Conservation (phyloP, 78 protist species). For the Parvularia atlantis region DNA sequence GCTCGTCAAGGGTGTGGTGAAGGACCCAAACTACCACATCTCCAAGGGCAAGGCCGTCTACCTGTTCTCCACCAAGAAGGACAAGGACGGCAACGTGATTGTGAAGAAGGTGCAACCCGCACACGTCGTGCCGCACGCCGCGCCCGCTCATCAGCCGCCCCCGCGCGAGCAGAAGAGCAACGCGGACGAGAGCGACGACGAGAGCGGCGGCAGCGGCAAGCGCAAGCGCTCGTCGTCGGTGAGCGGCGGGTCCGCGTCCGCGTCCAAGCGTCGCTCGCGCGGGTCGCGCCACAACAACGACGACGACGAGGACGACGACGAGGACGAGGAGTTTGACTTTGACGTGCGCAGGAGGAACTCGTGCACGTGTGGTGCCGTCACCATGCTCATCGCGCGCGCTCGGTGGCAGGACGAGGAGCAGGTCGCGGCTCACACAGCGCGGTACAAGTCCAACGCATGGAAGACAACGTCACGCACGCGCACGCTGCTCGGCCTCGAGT, state of each 20-base stretch:
- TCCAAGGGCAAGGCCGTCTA: constrained; percentile 26
- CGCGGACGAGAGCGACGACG: background rate
- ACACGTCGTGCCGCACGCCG: background rate
- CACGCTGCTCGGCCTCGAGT: no score
- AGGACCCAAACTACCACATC: constrained; percentile 17
- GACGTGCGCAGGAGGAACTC: no score
- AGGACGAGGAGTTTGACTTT: background rate
- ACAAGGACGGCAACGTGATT: background rate
- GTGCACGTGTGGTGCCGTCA: no score
- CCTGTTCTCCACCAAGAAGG: background rate
- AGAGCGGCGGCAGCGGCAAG: background rate
- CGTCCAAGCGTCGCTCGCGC: background rate
- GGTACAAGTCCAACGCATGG: no score
- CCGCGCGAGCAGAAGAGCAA: background rate
- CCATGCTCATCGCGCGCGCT: no score
- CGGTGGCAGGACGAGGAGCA: constrained; percentile 5
- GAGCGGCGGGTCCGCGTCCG: background rate
- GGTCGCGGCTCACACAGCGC: no score
- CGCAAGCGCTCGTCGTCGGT: background rate
- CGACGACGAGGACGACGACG: background rate
- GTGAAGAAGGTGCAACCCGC: constrained; percentile 12
- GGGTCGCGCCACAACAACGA: background rate
- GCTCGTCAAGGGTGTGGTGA: background rate
- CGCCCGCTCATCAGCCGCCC: background rate
- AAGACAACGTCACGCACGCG: no score